These are phyloP conservation scores for Davidsoniella virescens DNA, from an alignment of 2,329 filamentous ascomycete species.

Conservation along the genomic window DNA sequence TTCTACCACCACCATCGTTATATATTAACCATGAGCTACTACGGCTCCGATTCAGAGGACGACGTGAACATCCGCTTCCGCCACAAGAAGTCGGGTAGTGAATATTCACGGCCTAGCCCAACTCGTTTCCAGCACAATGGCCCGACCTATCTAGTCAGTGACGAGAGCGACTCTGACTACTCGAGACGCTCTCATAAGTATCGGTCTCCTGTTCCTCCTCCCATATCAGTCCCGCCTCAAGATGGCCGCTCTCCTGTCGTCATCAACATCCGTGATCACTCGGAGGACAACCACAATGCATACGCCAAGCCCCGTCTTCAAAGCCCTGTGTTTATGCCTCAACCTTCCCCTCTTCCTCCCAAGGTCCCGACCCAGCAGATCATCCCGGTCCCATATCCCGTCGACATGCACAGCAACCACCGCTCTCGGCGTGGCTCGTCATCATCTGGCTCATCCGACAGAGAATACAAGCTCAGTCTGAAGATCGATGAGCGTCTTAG, in stretches of 20 bases:
- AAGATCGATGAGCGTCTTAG: neutral
- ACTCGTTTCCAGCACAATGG: neutral
- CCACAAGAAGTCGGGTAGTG: neutral
- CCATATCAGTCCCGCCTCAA: neutral
- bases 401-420: neutral
- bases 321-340: neutral
- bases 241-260: neutral
- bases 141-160: neutral
- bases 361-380: neutral
- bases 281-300: neutral
- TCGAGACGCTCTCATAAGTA: neutral
- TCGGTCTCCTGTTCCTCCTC: neutral
- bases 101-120: neutral
- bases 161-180: conserved; percentile 1
- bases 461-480: neutral
- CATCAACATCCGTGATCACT: conserved; percentile 4
- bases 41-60: neutral
- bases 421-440: neutral
- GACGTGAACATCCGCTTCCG: neutral
- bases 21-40: neutral
- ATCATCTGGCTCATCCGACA: neutral
- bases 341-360: neutral
- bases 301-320: neutral
- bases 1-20: too few relatives aligned
- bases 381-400: neutral